phyloP scores from a whole-genome alignment of 2,329 filamentous ascomycete species.

The Drechslera avenae region DNA sequence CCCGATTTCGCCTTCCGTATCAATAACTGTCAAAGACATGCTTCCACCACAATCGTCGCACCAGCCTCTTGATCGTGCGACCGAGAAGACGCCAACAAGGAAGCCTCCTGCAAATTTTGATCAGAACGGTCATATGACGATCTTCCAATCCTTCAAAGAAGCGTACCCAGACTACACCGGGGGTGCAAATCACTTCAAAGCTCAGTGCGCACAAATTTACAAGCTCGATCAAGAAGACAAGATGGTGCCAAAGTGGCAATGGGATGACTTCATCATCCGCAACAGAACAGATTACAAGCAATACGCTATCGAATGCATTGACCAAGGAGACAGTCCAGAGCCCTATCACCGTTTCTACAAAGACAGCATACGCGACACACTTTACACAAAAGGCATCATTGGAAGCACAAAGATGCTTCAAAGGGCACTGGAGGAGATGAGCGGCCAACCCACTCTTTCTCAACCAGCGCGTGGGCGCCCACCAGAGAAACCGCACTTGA shows the following conservation, averaged over 20 bases:
- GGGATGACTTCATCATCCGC: conserved; percentile 49
- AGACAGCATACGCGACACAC: conserved; percentile 34
- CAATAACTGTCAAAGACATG: not conserved
- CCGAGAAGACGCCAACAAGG: not conserved
- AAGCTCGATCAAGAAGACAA: conserved; percentile 36
- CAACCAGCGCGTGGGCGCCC: too few relatives aligned
- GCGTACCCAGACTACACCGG: conserved; percentile 47
- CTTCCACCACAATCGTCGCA: too few relatives aligned
- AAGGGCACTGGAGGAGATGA: conserved; percentile 30
- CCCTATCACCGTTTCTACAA: conserved; percentile 45
- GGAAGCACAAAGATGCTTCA: conserved; percentile 21
- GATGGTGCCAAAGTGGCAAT: conserved; percentile 46
- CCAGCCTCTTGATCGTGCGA: not conserved
- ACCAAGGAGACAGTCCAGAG: conserved; percentile 29
- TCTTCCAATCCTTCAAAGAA: conserved; percentile 37
- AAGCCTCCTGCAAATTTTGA: not conserved
- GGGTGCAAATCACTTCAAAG: conserved; percentile 39
- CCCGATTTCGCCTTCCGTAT: not conserved
- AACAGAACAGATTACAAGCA: conserved; percentile 39
- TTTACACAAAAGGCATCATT: conserved; percentile 35
- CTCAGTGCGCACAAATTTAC: conserved; percentile 36
- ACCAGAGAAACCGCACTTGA: too few relatives aligned
- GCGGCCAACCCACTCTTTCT: not conserved
- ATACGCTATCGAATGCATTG: conserved; percentile 31
- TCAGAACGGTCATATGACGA: not conserved